These are phyloP conservation scores for Penicillium mononematosum DNA, from an alignment of 495 filamentous ascomycete genomes.

Conservation along the genomic window DNA sequence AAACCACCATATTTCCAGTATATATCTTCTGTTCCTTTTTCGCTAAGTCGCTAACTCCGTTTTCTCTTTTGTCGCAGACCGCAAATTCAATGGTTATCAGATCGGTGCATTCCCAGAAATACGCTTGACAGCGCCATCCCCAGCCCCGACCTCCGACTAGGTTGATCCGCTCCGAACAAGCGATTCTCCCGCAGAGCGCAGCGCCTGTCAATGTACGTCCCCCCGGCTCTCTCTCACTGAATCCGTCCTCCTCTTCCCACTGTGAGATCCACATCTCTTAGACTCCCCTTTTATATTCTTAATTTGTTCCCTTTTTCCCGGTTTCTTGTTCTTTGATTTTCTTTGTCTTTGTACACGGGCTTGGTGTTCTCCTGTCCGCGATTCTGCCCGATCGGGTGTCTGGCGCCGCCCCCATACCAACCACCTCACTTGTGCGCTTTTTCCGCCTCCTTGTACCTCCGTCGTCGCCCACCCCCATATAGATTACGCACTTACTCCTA, in stretches of 20 bases:
- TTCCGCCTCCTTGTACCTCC: constrained; percentile 35
- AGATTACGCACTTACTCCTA: constrained; percentile 28
- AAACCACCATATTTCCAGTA: constrained; percentile 12
- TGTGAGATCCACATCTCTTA: constrained; percentile 34
- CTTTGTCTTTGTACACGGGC: constrained; percentile 9
- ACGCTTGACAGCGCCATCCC: constrained; percentile 40
- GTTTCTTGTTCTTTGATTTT: constrained; percentile 14
- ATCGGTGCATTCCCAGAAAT: constrained; percentile 43
- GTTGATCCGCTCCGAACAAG: constrained; percentile 51
- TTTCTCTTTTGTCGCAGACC: constrained; percentile 12
- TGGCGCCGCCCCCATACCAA: constrained; percentile 25
- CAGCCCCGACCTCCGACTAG: constrained; percentile 36
- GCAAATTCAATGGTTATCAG: constrained; percentile 16
- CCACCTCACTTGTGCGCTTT: constrained; percentile 34
- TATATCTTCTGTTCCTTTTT: constrained; percentile 3
- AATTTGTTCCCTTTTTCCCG: constrained; percentile 16
- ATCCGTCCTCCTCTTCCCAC: constrained; percentile 27
- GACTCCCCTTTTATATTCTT: constrained; percentile 15
- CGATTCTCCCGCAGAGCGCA: constrained; percentile 41
- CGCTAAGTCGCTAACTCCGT: constrained; percentile 8
- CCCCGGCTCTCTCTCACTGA: constrained; percentile 31
- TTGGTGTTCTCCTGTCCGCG: constrained; percentile 13
- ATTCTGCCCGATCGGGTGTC: constrained; percentile 29
- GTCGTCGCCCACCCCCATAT: constrained; percentile 36
- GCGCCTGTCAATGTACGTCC: constrained; percentile 26